phyloP scores from a whole-genome alignment of 495 filamentous ascomycete genomes.

The Zalerion maritima region DNA sequence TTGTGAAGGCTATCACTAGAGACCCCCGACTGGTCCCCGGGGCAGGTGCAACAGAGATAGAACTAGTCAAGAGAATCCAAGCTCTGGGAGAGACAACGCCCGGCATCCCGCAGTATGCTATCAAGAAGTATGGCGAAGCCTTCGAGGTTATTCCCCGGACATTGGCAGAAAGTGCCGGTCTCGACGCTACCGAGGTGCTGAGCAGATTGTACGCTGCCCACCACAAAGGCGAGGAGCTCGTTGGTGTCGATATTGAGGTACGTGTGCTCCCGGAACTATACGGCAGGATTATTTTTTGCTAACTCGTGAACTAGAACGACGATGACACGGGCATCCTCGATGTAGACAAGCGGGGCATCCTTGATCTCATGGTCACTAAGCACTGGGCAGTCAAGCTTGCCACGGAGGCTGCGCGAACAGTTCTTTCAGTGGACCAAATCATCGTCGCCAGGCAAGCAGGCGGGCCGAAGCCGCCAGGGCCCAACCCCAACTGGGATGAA shows the following conservation, averaged over 20 bases:
- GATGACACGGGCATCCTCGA: constrained; percentile 71
- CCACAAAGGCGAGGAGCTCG: constrained; percentile 66
- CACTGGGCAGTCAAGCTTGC: constrained; percentile 93
- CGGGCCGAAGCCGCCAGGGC: constrained; percentile 89
- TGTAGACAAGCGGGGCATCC: constrained; percentile 75
- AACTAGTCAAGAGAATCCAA: constrained; percentile 82
- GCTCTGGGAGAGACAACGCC: constrained; percentile 81
- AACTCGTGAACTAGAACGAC: constrained; percentile 37
- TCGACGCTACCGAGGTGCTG: constrained; percentile 92
- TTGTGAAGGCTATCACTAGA: constrained; percentile 94
- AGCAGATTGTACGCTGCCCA: constrained; percentile 86
- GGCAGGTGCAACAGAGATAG: constrained; percentile 90
- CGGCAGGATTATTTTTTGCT: constrained; percentile 4
- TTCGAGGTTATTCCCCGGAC: constrained; percentile 95
- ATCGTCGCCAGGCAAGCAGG: constrained; percentile 96
- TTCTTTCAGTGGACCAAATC: constrained; percentile 96
- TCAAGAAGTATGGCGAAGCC: constrained; percentile 92
- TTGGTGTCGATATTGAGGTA: constrained; percentile 84
- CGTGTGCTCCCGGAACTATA: constrained; percentile 5
- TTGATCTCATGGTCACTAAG: constrained; percentile 85
- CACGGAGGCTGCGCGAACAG: constrained; percentile 84
- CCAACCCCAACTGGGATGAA: constrained; percentile 97
- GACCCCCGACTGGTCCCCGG: constrained; percentile 85
- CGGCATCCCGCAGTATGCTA: constrained; percentile 83
- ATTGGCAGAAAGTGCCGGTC: constrained; percentile 81